Conservation (phyloP, 306 rosid species). For the Trichosanthes truncata region DNA sequence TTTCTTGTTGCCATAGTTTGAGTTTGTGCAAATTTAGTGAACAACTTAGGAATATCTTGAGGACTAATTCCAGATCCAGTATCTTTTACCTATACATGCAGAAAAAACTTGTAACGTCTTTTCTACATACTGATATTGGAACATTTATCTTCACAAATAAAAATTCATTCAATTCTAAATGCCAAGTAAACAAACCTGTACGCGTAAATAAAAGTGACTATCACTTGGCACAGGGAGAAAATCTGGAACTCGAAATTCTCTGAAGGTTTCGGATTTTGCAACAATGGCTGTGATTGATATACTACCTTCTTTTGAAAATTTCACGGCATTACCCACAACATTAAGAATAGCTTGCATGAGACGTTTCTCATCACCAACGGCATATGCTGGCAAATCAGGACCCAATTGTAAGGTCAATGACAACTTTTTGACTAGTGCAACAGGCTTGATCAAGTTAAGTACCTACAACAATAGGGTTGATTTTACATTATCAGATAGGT, state of each 20-base stretch:
- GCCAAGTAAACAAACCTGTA: conserved; percentile 60
- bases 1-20: conserved; percentile 56
- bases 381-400: conserved; percentile 66
- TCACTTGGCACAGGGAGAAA: conserved; percentile 59
- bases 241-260: conserved; percentile 63
- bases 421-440: conserved; percentile 77
- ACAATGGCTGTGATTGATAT: conserved; percentile 51
- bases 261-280: conserved; percentile 66
- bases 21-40: conserved; percentile 76
- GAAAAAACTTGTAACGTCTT: not conserved
- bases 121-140: conserved; percentile 4
- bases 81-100: conserved; percentile 62
- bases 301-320: conserved; percentile 86
- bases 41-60: conserved; percentile 73
- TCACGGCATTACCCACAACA: conserved; percentile 92
- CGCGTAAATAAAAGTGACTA: conserved; percentile 70
- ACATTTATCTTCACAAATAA: conserved; percentile 12
- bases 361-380: conserved; percentile 79
- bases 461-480: conserved; percentile 47
- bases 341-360: conserved; percentile 82
- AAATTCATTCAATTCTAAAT: conserved; percentile 6
- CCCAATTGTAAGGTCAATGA: conserved; percentile 44
- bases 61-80: conserved; percentile 78
- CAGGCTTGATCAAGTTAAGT: conserved; percentile 73
- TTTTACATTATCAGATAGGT: conserved; percentile 16